Conservation (phyloP, 2,329 filamentous ascomycete genomes). For the Fusarium lyarnte region DNA sequence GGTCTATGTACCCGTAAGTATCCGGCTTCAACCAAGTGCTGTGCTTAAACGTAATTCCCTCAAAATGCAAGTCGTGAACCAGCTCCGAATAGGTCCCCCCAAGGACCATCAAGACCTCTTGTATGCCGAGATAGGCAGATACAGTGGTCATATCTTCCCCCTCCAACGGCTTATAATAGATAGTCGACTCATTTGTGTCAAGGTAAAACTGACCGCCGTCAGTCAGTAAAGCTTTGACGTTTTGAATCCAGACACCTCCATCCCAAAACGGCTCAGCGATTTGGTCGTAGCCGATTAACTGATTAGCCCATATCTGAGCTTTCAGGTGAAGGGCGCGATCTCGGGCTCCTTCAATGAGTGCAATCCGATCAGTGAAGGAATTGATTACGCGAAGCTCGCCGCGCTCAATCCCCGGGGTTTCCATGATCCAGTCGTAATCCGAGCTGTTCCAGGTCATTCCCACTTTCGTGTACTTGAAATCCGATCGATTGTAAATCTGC, state of each 20-base stretch:
- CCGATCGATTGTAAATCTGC: not conserved
- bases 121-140: not conserved
- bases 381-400: constrained; percentile 1
- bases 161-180: not conserved
- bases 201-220: not conserved
- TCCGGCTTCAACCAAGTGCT: not conserved
- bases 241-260: constrained; percentile 1
- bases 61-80: not conserved
- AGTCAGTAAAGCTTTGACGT: not conserved
- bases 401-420: not conserved
- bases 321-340: not conserved
- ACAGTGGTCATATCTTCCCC: not conserved
- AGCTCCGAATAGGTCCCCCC: not conserved
- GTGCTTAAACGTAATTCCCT: not conserved
- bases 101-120: not conserved
- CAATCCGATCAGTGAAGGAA: not conserved
- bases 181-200: not conserved
- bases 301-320: not conserved
- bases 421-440: not conserved
- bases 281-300: constrained; percentile 6
- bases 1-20: not conserved
- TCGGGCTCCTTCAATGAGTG: not conserved
- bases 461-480: not conserved
- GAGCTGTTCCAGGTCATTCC: constrained; percentile 5
- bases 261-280: constrained; percentile 4